Base-by-base conservation (phyloP, 2,329 filamentous ascomycete genomes). In the Penicillium sp. region DNA sequence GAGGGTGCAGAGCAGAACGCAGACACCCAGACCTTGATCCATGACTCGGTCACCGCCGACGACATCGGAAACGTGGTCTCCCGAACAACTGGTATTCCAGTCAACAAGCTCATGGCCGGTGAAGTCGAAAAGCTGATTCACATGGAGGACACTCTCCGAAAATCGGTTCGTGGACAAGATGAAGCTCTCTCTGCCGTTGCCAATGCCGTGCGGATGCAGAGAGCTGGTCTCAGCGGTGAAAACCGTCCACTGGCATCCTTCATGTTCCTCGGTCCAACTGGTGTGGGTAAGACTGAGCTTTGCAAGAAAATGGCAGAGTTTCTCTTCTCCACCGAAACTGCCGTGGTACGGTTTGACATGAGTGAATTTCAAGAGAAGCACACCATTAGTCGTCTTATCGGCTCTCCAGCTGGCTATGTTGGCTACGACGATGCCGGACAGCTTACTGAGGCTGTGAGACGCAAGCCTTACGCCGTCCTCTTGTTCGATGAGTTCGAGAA, bases 401-500 rank as follows among this genome's bases (percentile, higher is more conserved):
- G 94, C 40, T 89, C 90, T 3, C 94, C 94, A 0, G 93, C 94
- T 5, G 93, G 93, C 19, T 97, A 97, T 68, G 90, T 97, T 23
- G 94, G 94, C 9, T 97, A 97, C 69, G 94, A 99, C 43, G 94
- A 97, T 68, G 92, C 93, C 3, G 94, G 94, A 0, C 94, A 97
- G 74, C 82, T 99, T 10, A 97, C 94, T 1, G 94, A 99, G 76
- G 92, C 93, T 4, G 92, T 99, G 3, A 86, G 94, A 52, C 85
- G 94, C 55, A 97, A 97, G 73, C 94, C 94, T 0, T 97, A 97
- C 64, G 92, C 93, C 0, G 91, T 99, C 0, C 81, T 99, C 0
- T 82, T 99, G 1, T 96, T 99, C 65, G 94, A 99, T 71, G 94
- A 97, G 71, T 97, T 97, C 65, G 94, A 99, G 71, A 97, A 99